These are phyloP conservation scores for Lactarius indigo DNA, from an alignment of 768 basidiomycete genomes.

Conservation along the genomic window DNA sequence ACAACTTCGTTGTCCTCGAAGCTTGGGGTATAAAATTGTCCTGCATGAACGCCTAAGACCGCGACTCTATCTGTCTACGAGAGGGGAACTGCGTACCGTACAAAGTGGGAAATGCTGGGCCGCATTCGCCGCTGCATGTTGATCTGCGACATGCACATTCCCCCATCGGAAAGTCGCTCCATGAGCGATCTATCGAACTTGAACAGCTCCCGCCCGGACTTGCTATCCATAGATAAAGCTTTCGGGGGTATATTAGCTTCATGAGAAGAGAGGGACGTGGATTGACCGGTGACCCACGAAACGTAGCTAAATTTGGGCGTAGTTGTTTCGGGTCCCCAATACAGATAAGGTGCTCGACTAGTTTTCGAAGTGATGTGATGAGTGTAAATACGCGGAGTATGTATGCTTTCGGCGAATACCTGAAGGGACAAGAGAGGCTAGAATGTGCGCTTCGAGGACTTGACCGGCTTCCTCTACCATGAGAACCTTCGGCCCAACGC, in stretches of 20 bases:
- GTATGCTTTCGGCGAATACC: conserved; percentile 2
- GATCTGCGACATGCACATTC: conserved; percentile 64
- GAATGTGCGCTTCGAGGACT: conserved; percentile 73
- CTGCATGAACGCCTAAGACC: conserved; percentile 30
- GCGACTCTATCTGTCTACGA: neutral
- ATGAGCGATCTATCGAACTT: conserved; percentile 67
- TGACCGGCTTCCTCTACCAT: conserved; percentile 83
- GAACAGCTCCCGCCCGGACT: conserved; percentile 50
- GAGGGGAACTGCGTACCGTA: conserved; percentile 39
- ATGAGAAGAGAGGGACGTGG: neutral
- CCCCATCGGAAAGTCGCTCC: conserved; percentile 60
- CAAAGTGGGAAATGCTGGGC: conserved; percentile 59
- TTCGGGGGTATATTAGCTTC: conserved; percentile 1
- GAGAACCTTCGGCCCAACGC: conserved; percentile 55
- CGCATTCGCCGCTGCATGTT: conserved; percentile 76
- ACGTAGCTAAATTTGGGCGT: conserved; percentile 64
- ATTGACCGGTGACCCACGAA: conserved; percentile 37
- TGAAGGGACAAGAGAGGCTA: conserved; percentile 56
- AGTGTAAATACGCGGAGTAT: neutral
- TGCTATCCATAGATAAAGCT: conserved; percentile 70
- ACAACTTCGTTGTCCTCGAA: conserved; percentile 62
- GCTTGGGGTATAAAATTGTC: conserved; percentile 55
- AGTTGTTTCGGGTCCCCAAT: conserved; percentile 82
- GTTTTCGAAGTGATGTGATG: neutral
- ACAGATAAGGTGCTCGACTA: conserved; percentile 65